These are phyloP conservation scores for Cytospora chrysosperma DNA, from an alignment of 2,329 filamentous ascomycete species.

Conservation along the genomic window DNA sequence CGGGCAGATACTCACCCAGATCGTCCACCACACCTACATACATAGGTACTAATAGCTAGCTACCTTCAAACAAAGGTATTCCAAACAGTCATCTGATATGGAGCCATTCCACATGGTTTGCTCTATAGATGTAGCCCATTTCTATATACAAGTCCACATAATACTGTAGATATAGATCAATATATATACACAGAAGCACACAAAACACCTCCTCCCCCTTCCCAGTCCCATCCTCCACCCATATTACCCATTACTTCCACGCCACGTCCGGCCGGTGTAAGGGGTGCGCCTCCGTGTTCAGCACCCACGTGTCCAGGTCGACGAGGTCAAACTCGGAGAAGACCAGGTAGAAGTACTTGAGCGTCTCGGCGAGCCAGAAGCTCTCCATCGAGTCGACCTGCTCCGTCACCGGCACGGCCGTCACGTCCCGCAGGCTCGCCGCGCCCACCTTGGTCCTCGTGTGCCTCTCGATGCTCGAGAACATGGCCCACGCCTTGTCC, in stretches of 20 bases:
- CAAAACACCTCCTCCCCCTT: too few species aligned
- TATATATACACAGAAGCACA: background rate
- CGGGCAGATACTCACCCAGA: too few species aligned
- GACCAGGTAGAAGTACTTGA: constrained; percentile 66
- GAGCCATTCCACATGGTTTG: background rate
- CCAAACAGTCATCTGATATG: too few species aligned
- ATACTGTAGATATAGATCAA: background rate
- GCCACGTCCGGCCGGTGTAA: constrained; percentile 36
- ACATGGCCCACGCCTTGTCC: constrained; percentile 74
- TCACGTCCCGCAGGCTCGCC: constrained; percentile 66
- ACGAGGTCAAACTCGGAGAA: constrained; percentile 59
- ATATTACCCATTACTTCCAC: background rate
- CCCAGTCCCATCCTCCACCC: background rate
- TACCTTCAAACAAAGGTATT: too few species aligned
- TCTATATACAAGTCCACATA: background rate
- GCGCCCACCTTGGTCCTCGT: constrained; percentile 63
- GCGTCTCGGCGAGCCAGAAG: constrained; percentile 69
- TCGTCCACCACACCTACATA: too few species aligned
- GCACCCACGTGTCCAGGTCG: constrained; percentile 61
- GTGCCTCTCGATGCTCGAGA: constrained; percentile 58
- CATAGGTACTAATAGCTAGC: too few species aligned
- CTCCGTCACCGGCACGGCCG: constrained; percentile 42
- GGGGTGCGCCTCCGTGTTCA: constrained; percentile 58
- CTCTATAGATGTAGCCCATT: too few species aligned
- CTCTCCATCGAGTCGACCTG: constrained; percentile 68